phyloP scores from a whole-genome alignment of 2,329 filamentous ascomycete genomes.

The Pestalotiopsis sp. region DNA sequence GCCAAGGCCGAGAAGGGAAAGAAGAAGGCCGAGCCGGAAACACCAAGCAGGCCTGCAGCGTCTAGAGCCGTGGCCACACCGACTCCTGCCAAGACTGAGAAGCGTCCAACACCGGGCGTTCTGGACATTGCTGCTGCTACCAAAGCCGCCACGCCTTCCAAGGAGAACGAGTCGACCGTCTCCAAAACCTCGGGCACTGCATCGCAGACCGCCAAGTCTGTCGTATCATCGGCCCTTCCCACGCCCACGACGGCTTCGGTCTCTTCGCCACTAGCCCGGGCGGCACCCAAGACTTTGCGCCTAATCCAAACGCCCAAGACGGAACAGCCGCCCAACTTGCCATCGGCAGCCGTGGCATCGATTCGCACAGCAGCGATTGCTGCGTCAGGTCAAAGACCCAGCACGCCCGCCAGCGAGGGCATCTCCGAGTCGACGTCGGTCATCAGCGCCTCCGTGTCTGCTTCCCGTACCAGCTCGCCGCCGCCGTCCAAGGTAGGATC shows the following conservation, averaged over 20 bases:
- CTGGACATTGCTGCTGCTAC: constrained; percentile 54
- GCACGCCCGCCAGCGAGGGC: constrained; percentile 73
- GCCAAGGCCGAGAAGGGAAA: constrained; percentile 24
- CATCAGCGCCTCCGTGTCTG: constrained; percentile 69
- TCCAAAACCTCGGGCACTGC: constrained; percentile 34
- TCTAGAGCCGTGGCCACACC: constrained; percentile 26
- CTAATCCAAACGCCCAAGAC: constrained; percentile 68
- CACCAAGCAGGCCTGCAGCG: constrained; percentile 22
- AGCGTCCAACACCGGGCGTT: constrained; percentile 42
- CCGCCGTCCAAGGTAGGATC: constrained; percentile 68
- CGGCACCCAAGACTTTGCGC: constrained; percentile 67
- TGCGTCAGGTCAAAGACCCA: constrained; percentile 56
- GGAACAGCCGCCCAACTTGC: constrained; percentile 50
- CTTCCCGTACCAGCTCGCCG: constrained; percentile 72
- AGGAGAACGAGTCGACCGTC: constrained; percentile 18
- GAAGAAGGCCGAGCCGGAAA: constrained; percentile 30
- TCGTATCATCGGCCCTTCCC: constrained; percentile 46
- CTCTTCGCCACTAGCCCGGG: constrained; percentile 54
- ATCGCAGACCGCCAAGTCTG: constrained; percentile 35
- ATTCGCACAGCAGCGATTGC: constrained; percentile 31
- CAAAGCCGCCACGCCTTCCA: constrained; percentile 32
- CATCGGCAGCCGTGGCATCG: constrained; percentile 30
- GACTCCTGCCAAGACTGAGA: constrained; percentile 28
- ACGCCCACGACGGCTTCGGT: constrained; percentile 47
- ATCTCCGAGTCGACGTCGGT: constrained; percentile 79